A percentile compares a stretch with the other conserved stretches of the same genome.
phyloP scores from a whole-genome alignment of 139 green algal genomes.

The Eudorina sp. region DNA sequence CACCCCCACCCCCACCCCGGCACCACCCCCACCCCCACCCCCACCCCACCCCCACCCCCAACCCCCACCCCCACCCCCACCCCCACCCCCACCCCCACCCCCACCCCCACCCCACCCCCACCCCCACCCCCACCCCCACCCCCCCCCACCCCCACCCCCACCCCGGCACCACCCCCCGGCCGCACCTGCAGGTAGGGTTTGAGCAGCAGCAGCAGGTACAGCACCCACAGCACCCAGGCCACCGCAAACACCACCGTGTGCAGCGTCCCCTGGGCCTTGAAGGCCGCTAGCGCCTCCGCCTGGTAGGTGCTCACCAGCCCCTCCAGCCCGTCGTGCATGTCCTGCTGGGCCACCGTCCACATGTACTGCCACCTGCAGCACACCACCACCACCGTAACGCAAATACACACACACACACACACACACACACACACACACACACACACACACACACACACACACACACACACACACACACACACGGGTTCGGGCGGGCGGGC shows the following conservation, averaged over 20 bases:
- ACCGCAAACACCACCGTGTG: constrained; percentile 47
- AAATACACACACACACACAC: too few relatives aligned
- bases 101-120: neutral
- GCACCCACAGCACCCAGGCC: neutral
- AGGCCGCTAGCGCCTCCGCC: constrained; percentile 22
- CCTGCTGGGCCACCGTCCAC: constrained; percentile 35
- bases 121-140: neutral
- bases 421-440: too few relatives aligned
- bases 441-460: too few relatives aligned
- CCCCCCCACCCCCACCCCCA: neutral
- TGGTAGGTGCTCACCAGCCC: constrained; percentile 6
- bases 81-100: too few relatives aligned
- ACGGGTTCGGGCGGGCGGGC: too few relatives aligned
- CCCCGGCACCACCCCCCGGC: neutral
- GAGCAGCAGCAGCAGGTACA: constrained; percentile 42
- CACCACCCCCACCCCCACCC: too few relatives aligned
- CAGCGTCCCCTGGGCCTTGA: constrained; percentile 38
- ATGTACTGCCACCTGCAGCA: constrained; percentile 47
- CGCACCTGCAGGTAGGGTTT: constrained; percentile 44
- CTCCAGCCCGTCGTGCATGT: constrained; percentile 42
- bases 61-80: too few relatives aligned
- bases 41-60: too few relatives aligned
- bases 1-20: too few relatives aligned
- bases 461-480: too few relatives aligned
- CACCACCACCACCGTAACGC: too few relatives aligned